Evolutionary conservation across 75 land plant genomes (phyloP), one percentile per base, ranked within the genome.

Genomic region (Cryptomeria japonica): DNA sequence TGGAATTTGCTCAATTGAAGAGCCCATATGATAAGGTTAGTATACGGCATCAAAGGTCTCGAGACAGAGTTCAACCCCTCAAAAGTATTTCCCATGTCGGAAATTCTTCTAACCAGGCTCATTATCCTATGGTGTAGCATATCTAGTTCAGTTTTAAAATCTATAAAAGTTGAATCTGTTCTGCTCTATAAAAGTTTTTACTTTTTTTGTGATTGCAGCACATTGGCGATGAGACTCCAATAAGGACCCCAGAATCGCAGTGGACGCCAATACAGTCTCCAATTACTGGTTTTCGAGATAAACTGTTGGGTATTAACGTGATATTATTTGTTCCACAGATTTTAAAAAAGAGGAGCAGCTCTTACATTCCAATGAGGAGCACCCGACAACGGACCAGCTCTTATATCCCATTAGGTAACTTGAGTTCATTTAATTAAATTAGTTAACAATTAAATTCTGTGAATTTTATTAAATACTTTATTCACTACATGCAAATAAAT

Each of bases 311-410:
- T 80, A 28, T 80, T 80, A 0, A 44, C 46, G 3, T 41, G 13
- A 41, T 10, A 25, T 42, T 0, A 22, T 80, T 80, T 80, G 31
- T 49, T 18, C 19, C 28, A 1, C 93, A 95, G 95, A 83, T 76
- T 10, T 39, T 94, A 80, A 31, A 72, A 19, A 95, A 92, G 87
- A 88, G 95, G 14, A 73, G 92, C 77, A 89, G 93, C 90, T 92
- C 91, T 42, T 87, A 82, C 87, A 91, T 92, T 64, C 88, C 95
- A 32, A 90, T 93, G 2, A 93, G 96, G 19, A 90, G 94, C 85
- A 93, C 88, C 78, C 91, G 95, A 0, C 96, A 92, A 82, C 93
- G 92, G 80, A 70, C 88, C n/a, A 93, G 83, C 47, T 64, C 92
- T 49, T 18, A 86, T 2, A 42, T 88, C 86, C 84, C 90, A 9